Conservation (phyloP, 805 yeast species). For the Clavispora phyllophila region DNA sequence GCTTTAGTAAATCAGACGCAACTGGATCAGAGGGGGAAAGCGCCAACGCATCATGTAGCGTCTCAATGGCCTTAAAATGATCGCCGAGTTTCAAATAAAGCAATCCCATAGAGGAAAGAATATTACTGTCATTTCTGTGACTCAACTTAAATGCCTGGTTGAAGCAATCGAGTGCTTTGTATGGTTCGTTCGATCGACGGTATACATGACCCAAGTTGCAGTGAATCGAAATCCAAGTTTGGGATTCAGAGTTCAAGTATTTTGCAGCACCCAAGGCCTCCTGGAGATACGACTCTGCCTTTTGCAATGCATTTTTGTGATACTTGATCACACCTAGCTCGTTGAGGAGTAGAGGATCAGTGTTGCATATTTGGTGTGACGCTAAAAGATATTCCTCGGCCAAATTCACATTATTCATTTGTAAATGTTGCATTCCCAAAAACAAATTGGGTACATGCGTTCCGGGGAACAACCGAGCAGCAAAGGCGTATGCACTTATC, state of each 20-base stretch:
- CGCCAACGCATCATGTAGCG: constrained; percentile 76
- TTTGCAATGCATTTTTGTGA: constrained; percentile 60
- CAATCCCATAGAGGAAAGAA: constrained; percentile 80
- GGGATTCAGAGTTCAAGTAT: constrained; percentile 68
- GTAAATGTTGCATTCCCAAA: constrained; percentile 93
- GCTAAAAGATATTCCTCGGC: constrained; percentile 83
- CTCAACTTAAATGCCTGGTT: constrained; percentile 67
- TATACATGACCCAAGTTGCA: constrained; percentile 87
- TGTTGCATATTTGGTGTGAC: constrained; percentile 70
- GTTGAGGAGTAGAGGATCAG: constrained; percentile 83
- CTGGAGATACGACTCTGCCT: constrained; percentile 65
- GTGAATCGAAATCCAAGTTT: constrained; percentile 80
- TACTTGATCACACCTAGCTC: constrained; percentile 92
- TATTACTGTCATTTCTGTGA: constrained; percentile 62
- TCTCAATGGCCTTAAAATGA: constrained; percentile 61
- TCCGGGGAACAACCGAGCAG: constrained; percentile 85
- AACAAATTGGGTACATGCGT: constrained; percentile 85
- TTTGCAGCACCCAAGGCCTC: constrained; percentile 70
- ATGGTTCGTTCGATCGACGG: constrained; percentile 55
- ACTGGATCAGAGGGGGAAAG: constrained; percentile 76
- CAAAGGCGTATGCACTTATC: constrained; percentile 93
- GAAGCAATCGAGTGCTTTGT: constrained; percentile 70
- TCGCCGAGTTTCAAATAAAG: constrained; percentile 69
- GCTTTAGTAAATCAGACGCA: constrained; percentile 71
- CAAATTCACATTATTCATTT: constrained; percentile 73